phyloP scores from a whole-genome alignment of 169 alveolate species.

The Plasmodium vivax region DNA sequence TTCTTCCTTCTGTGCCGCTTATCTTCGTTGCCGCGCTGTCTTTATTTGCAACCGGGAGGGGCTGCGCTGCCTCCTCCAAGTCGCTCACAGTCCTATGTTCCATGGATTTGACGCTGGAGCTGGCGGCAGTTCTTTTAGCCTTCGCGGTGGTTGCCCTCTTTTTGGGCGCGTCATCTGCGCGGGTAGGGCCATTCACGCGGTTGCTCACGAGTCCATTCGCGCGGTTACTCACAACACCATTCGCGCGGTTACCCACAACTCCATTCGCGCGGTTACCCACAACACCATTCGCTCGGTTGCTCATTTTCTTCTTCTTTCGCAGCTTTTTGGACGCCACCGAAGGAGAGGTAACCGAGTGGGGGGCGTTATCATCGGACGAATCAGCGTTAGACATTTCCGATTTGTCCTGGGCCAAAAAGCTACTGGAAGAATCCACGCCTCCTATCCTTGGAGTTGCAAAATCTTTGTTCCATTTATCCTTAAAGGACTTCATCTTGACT shows the following conservation, averaged over 20 bases:
- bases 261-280: neutral
- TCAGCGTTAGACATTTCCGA: neutral
- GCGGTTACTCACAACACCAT: no score
- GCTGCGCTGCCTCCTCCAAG: neutral
- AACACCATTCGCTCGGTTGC: neutral
- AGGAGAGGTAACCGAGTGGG: conserved; percentile 5
- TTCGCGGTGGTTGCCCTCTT: neutral
- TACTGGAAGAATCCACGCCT: conserved; percentile 2
- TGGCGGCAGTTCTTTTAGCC: neutral
- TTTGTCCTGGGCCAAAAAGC: neutral
- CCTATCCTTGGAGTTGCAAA: conserved; percentile 68
- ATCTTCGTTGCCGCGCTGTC: neutral
- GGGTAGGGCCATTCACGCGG: neutral
- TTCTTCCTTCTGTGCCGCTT: conserved; percentile 9
- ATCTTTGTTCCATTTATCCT: conserved; percentile 50
- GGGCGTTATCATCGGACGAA: neutral
- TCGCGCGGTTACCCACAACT: no score
- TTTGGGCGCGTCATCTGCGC: neutral
- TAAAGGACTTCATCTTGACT: conserved; percentile 20
- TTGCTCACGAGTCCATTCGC: neutral
- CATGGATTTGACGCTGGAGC: neutral
- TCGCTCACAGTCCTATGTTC: neutral
- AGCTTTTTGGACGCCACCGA: conserved; percentile 15
- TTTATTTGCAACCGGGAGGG: neutral
- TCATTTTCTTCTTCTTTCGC: conserved; percentile 32